Evolutionary conservation across 176 grass and related monocot genomes (phyloP), one percentile per base, ranked within the genome.

Genomic region (Lolium multiflorum): DNA sequence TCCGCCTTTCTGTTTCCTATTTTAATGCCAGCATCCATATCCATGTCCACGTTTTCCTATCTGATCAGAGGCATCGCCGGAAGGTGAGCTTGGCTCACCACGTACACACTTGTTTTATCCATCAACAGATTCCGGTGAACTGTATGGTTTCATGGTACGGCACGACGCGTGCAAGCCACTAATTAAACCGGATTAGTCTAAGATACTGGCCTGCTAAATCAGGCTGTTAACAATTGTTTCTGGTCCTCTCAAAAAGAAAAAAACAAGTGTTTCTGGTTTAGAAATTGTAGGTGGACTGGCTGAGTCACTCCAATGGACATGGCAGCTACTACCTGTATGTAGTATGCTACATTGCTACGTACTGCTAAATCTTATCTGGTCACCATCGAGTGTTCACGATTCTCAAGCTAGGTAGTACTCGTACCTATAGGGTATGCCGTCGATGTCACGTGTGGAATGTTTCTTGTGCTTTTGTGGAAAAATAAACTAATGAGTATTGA

Each of bases 141-240:
- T 31, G 28, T 14, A 0, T 50, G 48, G 12, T 13, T 63, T 31
- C 22, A 25, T 35, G 16, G 24, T 31, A 50, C 18, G 35, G 18
- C 56, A 21, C 7, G 21, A 39, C 8, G 9, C 3, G 39, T 44
- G 7, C 24, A 25, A 11, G 47, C 35, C 22, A 70, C 63, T 69
- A 56, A 71, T 39, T 65, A 56, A 11, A 28, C 22, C 41, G 10
- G 68, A 74, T 87, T 62, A 74, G 55, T 14, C 66, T 38, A 41
- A 50, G 54, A 20, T 11, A 46, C 28, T 31, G 28, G 26, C 5
- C 1, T 44, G 9, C 35, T 82, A 66, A 62, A 55, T 24, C 41
- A 38, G 86, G 63, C 18, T 70, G 70, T 81, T 76, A 68, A 69
- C 17, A 55, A 74, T 68, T 76, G 59, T 47, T 39, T 57, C 84